Conservation (phyloP, 1,284 basidiomycete species). For the Rhodotorula sp. region DNA sequence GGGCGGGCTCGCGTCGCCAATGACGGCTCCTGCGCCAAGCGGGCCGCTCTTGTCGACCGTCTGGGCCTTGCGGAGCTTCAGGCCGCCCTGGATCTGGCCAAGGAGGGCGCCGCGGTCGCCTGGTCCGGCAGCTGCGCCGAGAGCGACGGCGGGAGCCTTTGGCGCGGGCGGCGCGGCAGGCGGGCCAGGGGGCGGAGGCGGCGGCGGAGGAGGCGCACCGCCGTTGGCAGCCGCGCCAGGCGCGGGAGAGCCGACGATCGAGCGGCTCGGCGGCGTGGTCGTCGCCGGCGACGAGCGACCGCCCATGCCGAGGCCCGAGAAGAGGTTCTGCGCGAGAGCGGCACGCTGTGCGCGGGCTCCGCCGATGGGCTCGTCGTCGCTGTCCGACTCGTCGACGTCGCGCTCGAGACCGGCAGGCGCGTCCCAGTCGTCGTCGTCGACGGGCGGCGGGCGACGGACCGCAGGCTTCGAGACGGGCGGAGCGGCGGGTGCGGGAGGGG, state of each 20-base stretch:
- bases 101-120: conserved; percentile 71
- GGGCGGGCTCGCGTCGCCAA: conserved; percentile 70
- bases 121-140: conserved; percentile 43
- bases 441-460: conserved; percentile 63
- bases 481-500: conserved; percentile 44
- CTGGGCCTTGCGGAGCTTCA: conserved; percentile 70
- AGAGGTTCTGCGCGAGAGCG: conserved; percentile 53
- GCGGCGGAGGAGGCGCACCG: conserved; percentile 51
- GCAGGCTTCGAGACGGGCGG: conserved; percentile 56
- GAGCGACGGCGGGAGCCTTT: conserved; percentile 45
- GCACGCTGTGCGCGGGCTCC: conserved; percentile 71
- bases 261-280: conserved; percentile 26
- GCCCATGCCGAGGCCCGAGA: conserved; percentile 37
- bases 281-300: conserved; percentile 8
- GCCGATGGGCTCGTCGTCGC: conserved; percentile 74
- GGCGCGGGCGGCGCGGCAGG: conserved; percentile 48
- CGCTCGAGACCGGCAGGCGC: conserved; percentile 66
- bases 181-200: conserved; percentile 36
- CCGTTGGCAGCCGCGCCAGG: conserved; percentile 61
- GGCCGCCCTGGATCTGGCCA: conserved; percentile 77
- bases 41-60: conserved; percentile 82
- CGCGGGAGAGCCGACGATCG: conserved; percentile 22
- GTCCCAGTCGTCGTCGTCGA: conserved; percentile 81
- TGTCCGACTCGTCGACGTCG: conserved; percentile 69
- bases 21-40: conserved; percentile 72